phyloP scores from a whole-genome alignment of 129 eudicot species.

The Pittosporum tobira region DNA sequence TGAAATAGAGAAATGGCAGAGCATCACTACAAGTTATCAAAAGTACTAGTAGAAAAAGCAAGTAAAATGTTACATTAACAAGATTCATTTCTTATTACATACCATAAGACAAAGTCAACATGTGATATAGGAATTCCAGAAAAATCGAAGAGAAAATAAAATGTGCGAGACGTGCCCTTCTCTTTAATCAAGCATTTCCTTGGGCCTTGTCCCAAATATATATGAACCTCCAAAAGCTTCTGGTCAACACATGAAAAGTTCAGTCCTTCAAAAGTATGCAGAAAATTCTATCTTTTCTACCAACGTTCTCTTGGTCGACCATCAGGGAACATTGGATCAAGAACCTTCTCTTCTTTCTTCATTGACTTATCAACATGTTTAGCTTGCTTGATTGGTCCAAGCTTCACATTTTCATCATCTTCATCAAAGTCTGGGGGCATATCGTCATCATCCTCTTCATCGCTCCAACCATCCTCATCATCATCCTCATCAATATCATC shows the following conservation, averaged over 20 bases:
- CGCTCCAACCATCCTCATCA: conserved; percentile 36
- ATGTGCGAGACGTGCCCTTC: background rate
- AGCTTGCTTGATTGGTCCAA: conserved; percentile 32
- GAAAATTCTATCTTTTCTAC: conserved; percentile 26
- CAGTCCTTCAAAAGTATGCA: background rate
- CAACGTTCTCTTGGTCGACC: conserved; percentile 96
- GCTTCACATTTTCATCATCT: conserved; percentile 36
- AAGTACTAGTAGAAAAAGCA: background rate
- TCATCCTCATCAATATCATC: conserved; percentile 33
- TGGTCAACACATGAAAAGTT: background rate
- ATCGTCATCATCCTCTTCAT: conserved; percentile 50
- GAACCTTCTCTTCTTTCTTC: conserved; percentile 41
- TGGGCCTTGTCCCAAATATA: background rate
- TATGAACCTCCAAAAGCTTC: conserved; percentile 1
- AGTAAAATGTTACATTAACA: background rate
- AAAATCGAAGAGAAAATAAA: background rate
- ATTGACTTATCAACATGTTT: conserved; percentile 13
- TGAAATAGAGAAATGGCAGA: too few relatives aligned
- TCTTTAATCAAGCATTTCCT: conserved; percentile 1
- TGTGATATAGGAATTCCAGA: conserved; percentile 9
- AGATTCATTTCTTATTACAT: background rate
- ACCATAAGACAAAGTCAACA: conserved; percentile 5
- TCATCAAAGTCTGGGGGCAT: conserved; percentile 80
- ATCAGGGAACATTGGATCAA: conserved; percentile 64
- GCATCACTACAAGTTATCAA: too few relatives aligned